Base-by-base conservation (phyloP, 805 yeast species). In the Wickerhamomyces queroliae region DNA sequence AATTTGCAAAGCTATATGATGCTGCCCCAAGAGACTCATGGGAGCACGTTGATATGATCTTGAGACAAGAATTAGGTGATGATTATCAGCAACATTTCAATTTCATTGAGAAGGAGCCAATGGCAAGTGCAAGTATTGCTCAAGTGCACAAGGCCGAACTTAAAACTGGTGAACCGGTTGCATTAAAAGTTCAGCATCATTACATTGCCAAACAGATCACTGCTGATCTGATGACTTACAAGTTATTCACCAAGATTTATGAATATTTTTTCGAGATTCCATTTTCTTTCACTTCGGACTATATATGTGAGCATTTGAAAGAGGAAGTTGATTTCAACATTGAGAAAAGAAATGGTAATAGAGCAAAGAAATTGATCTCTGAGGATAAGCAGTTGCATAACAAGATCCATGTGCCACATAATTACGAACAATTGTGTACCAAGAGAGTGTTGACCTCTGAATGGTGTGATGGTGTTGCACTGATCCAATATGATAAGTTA, bases 71-170 rank as follows among this genome's bases (percentile, higher is more conserved):
- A 35, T 48, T 72, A 33, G 82, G 82, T 7, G 36, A 40, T 1
- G 47, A 67, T 46, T 75, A 74, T 54, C 56, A 55, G 31, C 48
- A 59, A 10, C 49, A 64, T 1, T 78, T 78, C 47, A 56, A 58
- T 1, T 44, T 45, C 7, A 63, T 84, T 28, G 81, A 79, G 25
- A 74, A 70, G 44, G 50, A 36, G 1, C 86, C 91, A 1, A 63
- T 82, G 15, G 93, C 91, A 2, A 77, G 86, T 55, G 95, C 91
- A 0, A 77, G 83, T 34, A 70, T 81, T 45, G 88, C 87, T 0
- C 89, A 81, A 50, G 87, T 81, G 6, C 87, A 81, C 47, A 63
- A 60, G 35, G 88, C 76, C 0, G 49, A 46, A 11, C 53, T 82
- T 45, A 59, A 54, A 38, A 56, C 50, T 23, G 81, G 80, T 5